These are phyloP conservation scores for Fusarium torulosum DNA, from an alignment of 2,329 filamentous ascomycete genomes.

Conservation along the genomic window DNA sequence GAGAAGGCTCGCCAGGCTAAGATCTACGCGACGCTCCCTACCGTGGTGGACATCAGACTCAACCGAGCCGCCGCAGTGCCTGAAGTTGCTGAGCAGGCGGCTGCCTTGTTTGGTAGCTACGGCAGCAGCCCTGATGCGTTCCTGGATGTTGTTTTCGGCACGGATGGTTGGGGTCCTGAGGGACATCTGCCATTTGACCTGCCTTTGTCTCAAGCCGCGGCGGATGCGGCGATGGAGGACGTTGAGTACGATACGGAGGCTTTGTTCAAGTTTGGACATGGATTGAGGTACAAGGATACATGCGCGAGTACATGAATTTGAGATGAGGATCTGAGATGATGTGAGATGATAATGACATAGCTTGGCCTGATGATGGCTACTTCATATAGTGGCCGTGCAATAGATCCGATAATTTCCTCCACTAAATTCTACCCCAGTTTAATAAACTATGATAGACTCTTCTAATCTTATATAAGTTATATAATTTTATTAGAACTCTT, in stretches of 20 bases:
- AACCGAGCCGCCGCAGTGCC: slow-evolving; percentile 58
- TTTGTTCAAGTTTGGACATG: slow-evolving; percentile 51
- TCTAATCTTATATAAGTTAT: no score
- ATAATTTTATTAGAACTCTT: no score
- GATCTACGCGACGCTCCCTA: slow-evolving; percentile 56
- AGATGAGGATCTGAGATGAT: background rate
- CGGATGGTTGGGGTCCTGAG: slow-evolving; percentile 50
- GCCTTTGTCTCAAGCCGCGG: slow-evolving; percentile 59
- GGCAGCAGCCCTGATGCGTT: slow-evolving; percentile 58
- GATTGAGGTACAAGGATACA: slow-evolving; percentile 51
- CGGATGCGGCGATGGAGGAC: slow-evolving; percentile 50
- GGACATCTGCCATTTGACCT: slow-evolving; percentile 57
- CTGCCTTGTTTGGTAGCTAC: slow-evolving; percentile 57
- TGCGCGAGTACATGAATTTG: slow-evolving; percentile 12
- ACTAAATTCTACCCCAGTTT: no score
- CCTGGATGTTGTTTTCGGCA: slow-evolving; percentile 58
- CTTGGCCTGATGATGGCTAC: background rate
- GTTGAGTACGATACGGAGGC: slow-evolving; percentile 49
- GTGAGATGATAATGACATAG: slow-evolving; percentile 14
- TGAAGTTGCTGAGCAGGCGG: slow-evolving; percentile 55
- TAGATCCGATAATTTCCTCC: no score
- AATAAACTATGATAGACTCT: no score
- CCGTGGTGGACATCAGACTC: slow-evolving; percentile 59
- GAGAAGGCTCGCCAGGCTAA: slow-evolving; percentile 46
- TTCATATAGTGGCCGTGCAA: no score